A percentile compares a stretch with the other conserved stretches of the same genome.
Conservation (phyloP, 345 rosid genomes). For the Lepidium africanum region DNA sequence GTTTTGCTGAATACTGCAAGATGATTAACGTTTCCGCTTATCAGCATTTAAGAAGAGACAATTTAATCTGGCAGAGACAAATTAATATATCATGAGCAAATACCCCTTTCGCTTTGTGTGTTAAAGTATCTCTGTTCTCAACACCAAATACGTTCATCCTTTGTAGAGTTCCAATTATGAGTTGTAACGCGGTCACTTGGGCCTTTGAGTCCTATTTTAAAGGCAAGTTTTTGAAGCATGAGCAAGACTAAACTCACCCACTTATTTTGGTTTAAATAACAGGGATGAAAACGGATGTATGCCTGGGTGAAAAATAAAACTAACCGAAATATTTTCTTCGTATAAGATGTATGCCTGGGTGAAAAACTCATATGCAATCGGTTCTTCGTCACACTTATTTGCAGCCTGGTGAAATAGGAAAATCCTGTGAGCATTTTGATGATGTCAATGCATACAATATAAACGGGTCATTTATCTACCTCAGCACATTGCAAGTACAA, state of each 20-base stretch:
- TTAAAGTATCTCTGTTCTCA: slow-evolving; percentile 94
- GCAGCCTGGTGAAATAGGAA: slow-evolving; percentile 65
- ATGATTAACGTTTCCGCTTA: background rate
- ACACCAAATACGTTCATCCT: slow-evolving; percentile 98
- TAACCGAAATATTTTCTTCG: slow-evolving; percentile 95
- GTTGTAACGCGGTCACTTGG: slow-evolving; percentile 86
- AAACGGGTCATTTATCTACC: slow-evolving; percentile 38
- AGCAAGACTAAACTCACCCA: background rate
- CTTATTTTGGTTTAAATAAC: background rate
- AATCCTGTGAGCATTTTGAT: slow-evolving; percentile 8
- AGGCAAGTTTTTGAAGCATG: slow-evolving; percentile 10
- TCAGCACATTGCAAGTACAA: slow-evolving; percentile 96
- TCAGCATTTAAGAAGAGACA: slow-evolving; percentile 20
- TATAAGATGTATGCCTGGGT: slow-evolving; percentile 97
- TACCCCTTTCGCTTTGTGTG: slow-evolving; percentile 98
- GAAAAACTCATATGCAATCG: slow-evolving; percentile 95
- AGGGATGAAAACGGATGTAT: background rate
- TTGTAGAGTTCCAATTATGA: slow-evolving; percentile 92
- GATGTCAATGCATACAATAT: background rate
- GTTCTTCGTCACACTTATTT: slow-evolving; percentile 87
- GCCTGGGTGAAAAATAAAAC: slow-evolving; percentile 24
- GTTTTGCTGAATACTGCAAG: slow-evolving; percentile 94
- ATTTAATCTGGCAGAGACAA: background rate
- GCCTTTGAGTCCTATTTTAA: slow-evolving; percentile 77
- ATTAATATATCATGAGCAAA: slow-evolving; percentile 6